These are phyloP conservation scores for Helotiales sp. DNA, from an alignment of 2,329 filamentous ascomycete genomes.

Conservation along the genomic window DNA sequence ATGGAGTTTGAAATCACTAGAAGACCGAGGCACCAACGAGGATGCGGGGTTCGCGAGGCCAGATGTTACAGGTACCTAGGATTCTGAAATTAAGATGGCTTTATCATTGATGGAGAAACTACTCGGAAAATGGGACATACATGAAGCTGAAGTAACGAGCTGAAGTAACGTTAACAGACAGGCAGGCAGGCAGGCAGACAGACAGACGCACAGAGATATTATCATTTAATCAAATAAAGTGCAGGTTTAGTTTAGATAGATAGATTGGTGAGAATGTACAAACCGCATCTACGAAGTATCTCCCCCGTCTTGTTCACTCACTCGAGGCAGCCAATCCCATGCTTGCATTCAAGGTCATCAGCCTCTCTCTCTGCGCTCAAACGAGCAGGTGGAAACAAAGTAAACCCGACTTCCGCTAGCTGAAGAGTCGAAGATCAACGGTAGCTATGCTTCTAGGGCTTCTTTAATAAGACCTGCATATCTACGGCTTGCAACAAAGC, in stretches of 20 bases:
- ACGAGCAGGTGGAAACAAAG: background rate
- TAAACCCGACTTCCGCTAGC: background rate
- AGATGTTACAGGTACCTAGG: background rate
- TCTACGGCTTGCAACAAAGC: slow-evolving; percentile 2
- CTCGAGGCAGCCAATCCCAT: background rate
- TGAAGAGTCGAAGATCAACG: background rate
- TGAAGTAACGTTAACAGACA: no score
- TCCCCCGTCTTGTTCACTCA: background rate
- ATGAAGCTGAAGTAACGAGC: background rate
- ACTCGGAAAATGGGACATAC: no score
- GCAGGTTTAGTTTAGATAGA: no score
- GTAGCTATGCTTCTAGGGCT: slow-evolving; percentile 2
- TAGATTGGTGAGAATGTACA: background rate
- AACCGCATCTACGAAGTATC: no score
- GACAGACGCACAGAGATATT: background rate
- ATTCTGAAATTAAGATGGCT: background rate
- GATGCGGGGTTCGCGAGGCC: background rate
- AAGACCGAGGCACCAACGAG: no score
- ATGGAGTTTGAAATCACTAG: no score
- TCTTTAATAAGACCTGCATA: slow-evolving; percentile 14
- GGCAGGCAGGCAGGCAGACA: no score
- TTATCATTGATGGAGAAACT: background rate
- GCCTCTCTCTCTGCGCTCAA: background rate
- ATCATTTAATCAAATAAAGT: background rate
- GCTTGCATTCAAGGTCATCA: background rate